Base-by-base conservation (phyloP, 1,139 yeast species). In the Yamadazyma spencermartinsiae region DNA sequence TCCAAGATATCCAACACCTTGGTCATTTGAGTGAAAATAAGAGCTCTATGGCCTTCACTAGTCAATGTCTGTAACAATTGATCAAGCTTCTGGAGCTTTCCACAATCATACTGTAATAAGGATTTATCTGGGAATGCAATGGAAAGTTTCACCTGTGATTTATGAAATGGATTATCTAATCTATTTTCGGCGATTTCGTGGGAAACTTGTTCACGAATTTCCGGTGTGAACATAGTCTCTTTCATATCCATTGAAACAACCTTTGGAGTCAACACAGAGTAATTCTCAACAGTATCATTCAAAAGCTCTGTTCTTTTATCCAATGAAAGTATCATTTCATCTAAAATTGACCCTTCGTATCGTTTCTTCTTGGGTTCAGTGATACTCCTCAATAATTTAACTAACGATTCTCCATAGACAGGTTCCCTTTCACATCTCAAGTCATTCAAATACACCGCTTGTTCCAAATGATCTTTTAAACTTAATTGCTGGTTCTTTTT, bases 11-110 rank as follows among this genome's bases (percentile, higher is more conserved):
- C 98, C 59, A 94, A 71, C 13, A 94, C 98, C 55, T 87, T 86
- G 2, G 98, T 92, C 99, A 94, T 94, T 60, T 94, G 99, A 0
- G 99, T 94, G 66, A 94, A 94, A 42, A 94, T 92, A 48, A 94
- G 74, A 1, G 95, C 98, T 41, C 98, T 72, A 56, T 94, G 98
- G 0, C 98, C 98, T 36, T 80, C 80, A 24, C 87, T 81, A 39
- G 86, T 84, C 47, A 94, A 69, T 20, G 86, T 84, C 43, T 86
- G 88, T 41, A 94, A 63, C 37, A 94, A 66, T 4, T 65, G 60
- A 0, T 97, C 94, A 38, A 94, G 65, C 51, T 82, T 84, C 55
- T 94, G 99, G 28, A 94, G 70, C 58, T 94, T 94, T 42, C 99
- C 99, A 68, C 98, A 94, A 61, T 94, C 99, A 58, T 85, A 94